Conservation (phyloP, 257 asterid genomes). For the Leonotis leonurus region DNA sequence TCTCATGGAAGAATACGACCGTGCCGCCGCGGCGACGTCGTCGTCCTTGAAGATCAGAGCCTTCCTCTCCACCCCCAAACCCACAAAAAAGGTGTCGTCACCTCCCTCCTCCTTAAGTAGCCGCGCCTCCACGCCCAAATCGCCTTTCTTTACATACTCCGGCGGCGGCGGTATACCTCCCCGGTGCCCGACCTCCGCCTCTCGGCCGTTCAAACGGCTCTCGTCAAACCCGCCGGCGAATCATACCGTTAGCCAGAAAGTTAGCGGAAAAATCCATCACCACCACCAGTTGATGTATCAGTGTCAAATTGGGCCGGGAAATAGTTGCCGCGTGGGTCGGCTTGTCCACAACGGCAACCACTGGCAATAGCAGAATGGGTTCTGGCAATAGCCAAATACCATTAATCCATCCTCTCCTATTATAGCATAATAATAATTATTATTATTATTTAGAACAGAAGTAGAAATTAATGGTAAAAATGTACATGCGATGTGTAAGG, state of each 20-base stretch:
- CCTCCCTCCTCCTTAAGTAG: conserved; percentile 37
- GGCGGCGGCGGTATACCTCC: conserved; percentile 17
- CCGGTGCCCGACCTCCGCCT: conserved; percentile 13
- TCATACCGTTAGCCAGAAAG: conserved; percentile 28
- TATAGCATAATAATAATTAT: background rate
- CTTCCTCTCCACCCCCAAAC: conserved; percentile 43
- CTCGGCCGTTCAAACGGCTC: conserved; percentile 19
- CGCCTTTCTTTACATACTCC: background rate
- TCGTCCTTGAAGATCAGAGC: conserved; percentile 56
- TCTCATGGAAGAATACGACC: conserved; percentile 75
- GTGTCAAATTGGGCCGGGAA: conserved; percentile 27
- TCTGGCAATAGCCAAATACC: conserved; percentile 7
- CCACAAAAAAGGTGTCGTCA: conserved; percentile 38
- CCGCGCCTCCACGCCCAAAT: no score
- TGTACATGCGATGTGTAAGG: conserved; percentile 21
- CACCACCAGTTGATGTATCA: conserved; percentile 23
- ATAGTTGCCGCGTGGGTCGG: conserved; percentile 33
- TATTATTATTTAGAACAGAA: background rate
- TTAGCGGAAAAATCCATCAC: conserved; percentile 31
- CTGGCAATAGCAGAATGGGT: conserved; percentile 38
- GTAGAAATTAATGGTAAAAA: background rate
- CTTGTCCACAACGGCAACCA: conserved; percentile 43
- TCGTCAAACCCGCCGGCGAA: conserved; percentile 32
- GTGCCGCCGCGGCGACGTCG: conserved; percentile 18
- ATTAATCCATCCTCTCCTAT: background rate